phyloP scores from a whole-genome alignment of 352 stramenopile genomes.

The Elongisporangium anandrum region DNA sequence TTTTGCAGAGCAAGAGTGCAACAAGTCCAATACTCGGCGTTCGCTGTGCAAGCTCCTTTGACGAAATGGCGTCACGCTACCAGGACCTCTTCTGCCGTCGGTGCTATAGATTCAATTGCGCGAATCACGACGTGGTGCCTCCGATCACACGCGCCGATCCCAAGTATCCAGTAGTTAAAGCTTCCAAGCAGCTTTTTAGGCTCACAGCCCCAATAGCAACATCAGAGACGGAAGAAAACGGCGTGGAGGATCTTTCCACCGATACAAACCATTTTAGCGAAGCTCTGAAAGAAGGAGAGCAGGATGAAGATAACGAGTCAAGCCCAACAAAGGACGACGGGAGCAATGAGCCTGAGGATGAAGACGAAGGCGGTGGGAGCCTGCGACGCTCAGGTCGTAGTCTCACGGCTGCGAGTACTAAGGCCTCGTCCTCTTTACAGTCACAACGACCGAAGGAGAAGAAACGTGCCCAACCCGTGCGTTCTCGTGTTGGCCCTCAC shows the following conservation, averaged over 20 bases:
- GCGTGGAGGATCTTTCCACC: slow-evolving; percentile 18
- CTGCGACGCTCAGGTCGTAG: slow-evolving; percentile 35
- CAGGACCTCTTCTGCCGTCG: slow-evolving; percentile 65
- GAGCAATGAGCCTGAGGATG: slow-evolving; percentile 6
- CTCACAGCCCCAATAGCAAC: slow-evolving; percentile 5
- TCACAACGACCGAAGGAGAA: slow-evolving; percentile 23
- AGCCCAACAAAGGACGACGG: background rate
- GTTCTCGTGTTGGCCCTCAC: slow-evolving; percentile 17
- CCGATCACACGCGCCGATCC: slow-evolving; percentile 50
- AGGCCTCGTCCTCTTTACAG: slow-evolving; percentile 34
- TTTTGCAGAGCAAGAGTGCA: slow-evolving; percentile 9
- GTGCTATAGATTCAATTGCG: slow-evolving; percentile 76
- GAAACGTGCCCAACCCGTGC: slow-evolving; percentile 17
- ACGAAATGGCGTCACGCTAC: slow-evolving; percentile 31
- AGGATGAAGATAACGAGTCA: slow-evolving; percentile 11
- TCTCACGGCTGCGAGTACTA: slow-evolving; percentile 53
- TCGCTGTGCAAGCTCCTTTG: slow-evolving; percentile 1
- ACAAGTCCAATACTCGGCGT: slow-evolving; percentile 6
- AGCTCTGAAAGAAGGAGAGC: slow-evolving; percentile 8
- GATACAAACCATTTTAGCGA: slow-evolving; percentile 7
- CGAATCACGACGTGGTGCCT: slow-evolving; percentile 59
- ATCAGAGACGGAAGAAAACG: background rate
- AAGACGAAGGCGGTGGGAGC: slow-evolving; percentile 6
- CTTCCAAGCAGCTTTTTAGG: slow-evolving; percentile 25
- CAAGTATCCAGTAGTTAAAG: slow-evolving; percentile 47